phyloP scores from a whole-genome alignment of 1,139 yeast species.

The Yamadazyma trypodendri region DNA sequence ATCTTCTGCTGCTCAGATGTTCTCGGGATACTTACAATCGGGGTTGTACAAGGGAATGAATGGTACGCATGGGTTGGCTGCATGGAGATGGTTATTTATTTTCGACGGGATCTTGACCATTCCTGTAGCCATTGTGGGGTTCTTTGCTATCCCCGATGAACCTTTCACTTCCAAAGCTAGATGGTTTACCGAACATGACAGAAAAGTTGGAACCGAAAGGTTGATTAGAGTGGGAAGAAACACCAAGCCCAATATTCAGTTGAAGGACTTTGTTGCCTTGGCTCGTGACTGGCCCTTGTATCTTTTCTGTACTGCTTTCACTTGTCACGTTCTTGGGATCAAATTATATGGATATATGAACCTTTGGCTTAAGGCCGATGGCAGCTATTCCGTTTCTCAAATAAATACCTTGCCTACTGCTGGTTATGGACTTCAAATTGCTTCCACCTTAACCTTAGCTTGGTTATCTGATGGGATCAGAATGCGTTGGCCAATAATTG shows the following conservation, averaged over 20 bases:
- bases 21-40: slow-evolving; percentile 38
- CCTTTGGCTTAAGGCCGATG: slow-evolving; percentile 26
- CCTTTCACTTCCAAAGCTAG: slow-evolving; percentile 12
- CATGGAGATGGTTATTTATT: slow-evolving; percentile 38
- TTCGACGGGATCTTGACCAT: slow-evolving; percentile 30
- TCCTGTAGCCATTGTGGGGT: slow-evolving; percentile 29
- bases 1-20: slow-evolving; percentile 20
- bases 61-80: slow-evolving; percentile 28
- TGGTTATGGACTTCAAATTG: slow-evolving; percentile 26
- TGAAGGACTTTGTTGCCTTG: slow-evolving; percentile 4
- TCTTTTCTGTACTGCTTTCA: slow-evolving; percentile 13
- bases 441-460: slow-evolving; percentile 17
- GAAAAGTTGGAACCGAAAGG: slow-evolving; percentile 12
- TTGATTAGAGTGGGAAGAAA: slow-evolving; percentile 10
- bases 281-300: slow-evolving; percentile 15
- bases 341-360: slow-evolving; percentile 18
- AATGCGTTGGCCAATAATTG: slow-evolving; percentile 17
- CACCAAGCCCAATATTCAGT: slow-evolving; percentile 11
- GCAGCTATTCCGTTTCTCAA: slow-evolving; percentile 22
- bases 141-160: slow-evolving; percentile 16
- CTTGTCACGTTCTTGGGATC: slow-evolving; percentile 15
- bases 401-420: slow-evolving; percentile 32
- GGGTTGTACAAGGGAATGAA: slow-evolving; percentile 24
- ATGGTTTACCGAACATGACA: slow-evolving; percentile 14
- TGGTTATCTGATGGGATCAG: slow-evolving; percentile 22